Conservation (phyloP, 768 basidiomycete genomes). For the Lentinula sp. region DNA sequence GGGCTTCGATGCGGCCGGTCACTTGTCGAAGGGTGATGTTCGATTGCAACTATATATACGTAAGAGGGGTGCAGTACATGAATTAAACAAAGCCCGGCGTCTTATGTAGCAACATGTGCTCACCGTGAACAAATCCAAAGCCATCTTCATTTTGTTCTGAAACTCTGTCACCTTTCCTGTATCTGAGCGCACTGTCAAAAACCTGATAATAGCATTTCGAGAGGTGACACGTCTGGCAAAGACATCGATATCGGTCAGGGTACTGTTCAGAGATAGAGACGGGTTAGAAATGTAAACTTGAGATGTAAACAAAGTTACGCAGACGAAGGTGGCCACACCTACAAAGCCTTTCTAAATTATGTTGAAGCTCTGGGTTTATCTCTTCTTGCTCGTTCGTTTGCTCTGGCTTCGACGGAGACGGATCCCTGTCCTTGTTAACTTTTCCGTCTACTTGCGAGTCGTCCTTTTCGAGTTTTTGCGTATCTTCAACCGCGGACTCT, state of each 20-base stretch:
- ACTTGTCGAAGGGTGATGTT: constrained; percentile 1
- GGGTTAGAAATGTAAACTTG: neutral
- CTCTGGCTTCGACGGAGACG: neutral
- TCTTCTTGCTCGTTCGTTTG: neutral
- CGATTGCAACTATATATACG: neutral
- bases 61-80: neutral
- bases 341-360: neutral
- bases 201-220: neutral
- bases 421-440: neutral
- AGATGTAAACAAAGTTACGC: neutral
- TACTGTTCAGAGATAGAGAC: neutral
- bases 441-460: neutral
- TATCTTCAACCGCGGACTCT: neutral
- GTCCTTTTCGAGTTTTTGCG: neutral
- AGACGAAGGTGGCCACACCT: neutral
- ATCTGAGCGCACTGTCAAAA: neutral
- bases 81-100: neutral
- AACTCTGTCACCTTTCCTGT: neutral
- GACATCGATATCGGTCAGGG: neutral
- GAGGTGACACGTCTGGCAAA: neutral
- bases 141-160: neutral
- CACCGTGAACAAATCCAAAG: neutral
- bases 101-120: neutral
- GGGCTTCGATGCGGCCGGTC: neutral
- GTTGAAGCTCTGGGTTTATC: neutral